Percentiles rank a stretch among this genome's conserved stretches.
These are phyloP conservation scores for Hygrocybe punicea DNA, from an alignment of 768 basidiomycete genomes.

Conservation along the genomic window DNA sequence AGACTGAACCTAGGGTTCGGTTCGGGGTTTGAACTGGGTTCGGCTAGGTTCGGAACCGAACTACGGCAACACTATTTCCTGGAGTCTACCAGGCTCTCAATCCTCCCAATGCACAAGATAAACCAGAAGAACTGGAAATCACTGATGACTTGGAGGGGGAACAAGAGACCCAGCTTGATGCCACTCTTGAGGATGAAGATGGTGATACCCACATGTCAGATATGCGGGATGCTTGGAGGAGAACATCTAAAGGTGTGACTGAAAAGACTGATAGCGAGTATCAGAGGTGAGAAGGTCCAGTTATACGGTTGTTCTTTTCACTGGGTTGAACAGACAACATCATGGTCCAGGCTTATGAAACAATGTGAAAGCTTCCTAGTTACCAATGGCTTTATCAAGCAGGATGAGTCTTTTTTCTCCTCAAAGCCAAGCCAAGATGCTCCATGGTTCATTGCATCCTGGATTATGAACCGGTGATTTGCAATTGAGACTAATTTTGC, in stretches of 20 bases:
- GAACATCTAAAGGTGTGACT: constrained; percentile 31
- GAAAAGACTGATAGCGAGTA: constrained; percentile 31
- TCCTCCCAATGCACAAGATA: too few relatives aligned
- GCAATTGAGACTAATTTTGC: too few relatives aligned
- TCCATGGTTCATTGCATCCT: constrained; percentile 23
- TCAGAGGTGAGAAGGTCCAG: constrained; percentile 21
- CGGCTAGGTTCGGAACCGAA: too few relatives aligned
- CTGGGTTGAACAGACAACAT: neutral
- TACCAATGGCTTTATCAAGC: constrained; percentile 13
- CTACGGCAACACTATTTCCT: too few relatives aligned
- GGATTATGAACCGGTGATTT: constrained; percentile 25
- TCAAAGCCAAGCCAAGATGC: constrained; percentile 13
- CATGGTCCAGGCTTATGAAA: constrained; percentile 16
- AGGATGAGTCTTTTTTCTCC: constrained; percentile 17
- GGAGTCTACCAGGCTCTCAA: too few relatives aligned
- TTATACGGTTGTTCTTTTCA: neutral
- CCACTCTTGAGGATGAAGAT: too few relatives aligned
- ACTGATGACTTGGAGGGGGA: too few relatives aligned
- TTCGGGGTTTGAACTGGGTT: too few relatives aligned
- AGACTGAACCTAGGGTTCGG: too few relatives aligned
- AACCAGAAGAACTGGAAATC: too few relatives aligned
- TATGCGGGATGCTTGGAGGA: neutral
- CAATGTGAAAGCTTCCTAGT: constrained; percentile 17
- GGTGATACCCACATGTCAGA: too few relatives aligned
- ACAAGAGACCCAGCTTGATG: too few relatives aligned